Evolutionary conservation across 108 stramenopile genomes (phyloP).

Genomic region (Skeletonema menzelii): DNA sequence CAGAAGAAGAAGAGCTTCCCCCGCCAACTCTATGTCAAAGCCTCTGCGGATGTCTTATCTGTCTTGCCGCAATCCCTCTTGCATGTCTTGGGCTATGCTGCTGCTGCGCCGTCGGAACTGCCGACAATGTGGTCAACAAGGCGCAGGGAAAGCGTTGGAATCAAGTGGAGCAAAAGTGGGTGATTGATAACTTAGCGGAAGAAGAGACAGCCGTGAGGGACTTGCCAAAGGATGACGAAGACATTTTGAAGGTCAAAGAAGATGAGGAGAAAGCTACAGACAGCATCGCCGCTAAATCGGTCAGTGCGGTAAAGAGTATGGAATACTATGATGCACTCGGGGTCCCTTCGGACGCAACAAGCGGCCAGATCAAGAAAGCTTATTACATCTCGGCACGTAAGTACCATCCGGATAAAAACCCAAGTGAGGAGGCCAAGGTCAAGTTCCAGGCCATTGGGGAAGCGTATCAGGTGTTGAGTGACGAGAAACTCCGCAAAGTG

Average conservation of each 20-base stretch:
- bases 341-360: conserved; percentile 49
- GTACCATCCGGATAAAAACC: conserved; percentile 68
- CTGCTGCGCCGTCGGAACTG: conserved; percentile 21
- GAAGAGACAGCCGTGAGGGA: conserved; percentile 8
- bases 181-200: conserved; percentile 27
- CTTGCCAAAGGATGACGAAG: conserved; percentile 34
- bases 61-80: conserved; percentile 3
- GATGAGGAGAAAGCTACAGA: not conserved
- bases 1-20: not conserved
- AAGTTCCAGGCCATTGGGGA: conserved; percentile 49
- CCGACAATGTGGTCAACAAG: conserved; percentile 25
- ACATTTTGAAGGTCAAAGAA: conserved; percentile 27
- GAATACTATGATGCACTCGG: conserved; percentile 65
- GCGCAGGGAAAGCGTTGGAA: conserved; percentile 41
- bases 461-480: conserved; percentile 48
- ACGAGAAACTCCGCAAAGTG: conserved; percentile 28
- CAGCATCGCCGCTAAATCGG: not conserved
- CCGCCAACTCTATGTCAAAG: conserved; percentile 8
- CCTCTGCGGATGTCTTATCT: conserved; percentile 14
- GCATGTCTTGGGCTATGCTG: conserved; percentile 22
- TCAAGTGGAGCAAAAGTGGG: conserved; percentile 18
- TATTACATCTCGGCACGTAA: conserved; percentile 79
- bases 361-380: conserved; percentile 72
- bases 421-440: conserved; percentile 27
- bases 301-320: conserved; percentile 22